These are phyloP conservation scores for Rosa chinensis DNA, from an alignment of 306 rosid genomes.

Conservation along the genomic window DNA sequence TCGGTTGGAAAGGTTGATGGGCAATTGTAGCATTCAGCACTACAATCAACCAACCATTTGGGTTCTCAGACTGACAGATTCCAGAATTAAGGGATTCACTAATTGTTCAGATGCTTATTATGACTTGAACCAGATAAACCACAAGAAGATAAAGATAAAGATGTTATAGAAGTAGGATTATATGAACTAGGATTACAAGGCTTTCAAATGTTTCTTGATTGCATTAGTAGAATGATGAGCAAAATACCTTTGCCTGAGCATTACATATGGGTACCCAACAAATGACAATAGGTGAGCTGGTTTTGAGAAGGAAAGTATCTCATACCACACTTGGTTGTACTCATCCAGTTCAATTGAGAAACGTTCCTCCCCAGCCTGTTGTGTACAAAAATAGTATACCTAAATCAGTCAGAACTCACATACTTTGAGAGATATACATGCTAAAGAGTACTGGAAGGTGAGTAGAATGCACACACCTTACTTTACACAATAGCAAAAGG, in stretches of 20 bases:
- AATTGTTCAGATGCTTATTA: not conserved
- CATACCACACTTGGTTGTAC: conserved; percentile 93
- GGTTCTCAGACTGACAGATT: not conserved
- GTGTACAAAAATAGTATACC: conserved; percentile 11
- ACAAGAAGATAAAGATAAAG: not conserved
- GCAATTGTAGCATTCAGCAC: not conserved
- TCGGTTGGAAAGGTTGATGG: not conserved
- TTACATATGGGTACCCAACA: conserved; percentile 79
- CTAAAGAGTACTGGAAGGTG: not conserved
- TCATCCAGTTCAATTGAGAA: conserved; percentile 81
- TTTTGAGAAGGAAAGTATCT: conserved; percentile 83
- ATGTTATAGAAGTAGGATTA: not conserved
- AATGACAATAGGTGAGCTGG: conserved; percentile 78
- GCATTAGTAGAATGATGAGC: conserved; percentile 74
- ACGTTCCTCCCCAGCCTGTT: conserved; percentile 93
- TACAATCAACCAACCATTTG: not conserved
- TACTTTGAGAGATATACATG: not conserved
- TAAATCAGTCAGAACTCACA: not conserved
- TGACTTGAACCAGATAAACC: not conserved
- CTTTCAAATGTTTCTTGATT: conserved; percentile 49
- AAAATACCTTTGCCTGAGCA: conserved; percentile 77
- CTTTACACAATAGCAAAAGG: not conserved
- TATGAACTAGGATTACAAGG: conserved; percentile 36
- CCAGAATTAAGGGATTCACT: not conserved
- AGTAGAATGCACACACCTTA: not conserved